Evolutionary conservation across 495 filamentous ascomycete genomes (phyloP), one percentile per base, ranked within the genome.

Genomic region (Jackrogersella multiformis): DNA sequence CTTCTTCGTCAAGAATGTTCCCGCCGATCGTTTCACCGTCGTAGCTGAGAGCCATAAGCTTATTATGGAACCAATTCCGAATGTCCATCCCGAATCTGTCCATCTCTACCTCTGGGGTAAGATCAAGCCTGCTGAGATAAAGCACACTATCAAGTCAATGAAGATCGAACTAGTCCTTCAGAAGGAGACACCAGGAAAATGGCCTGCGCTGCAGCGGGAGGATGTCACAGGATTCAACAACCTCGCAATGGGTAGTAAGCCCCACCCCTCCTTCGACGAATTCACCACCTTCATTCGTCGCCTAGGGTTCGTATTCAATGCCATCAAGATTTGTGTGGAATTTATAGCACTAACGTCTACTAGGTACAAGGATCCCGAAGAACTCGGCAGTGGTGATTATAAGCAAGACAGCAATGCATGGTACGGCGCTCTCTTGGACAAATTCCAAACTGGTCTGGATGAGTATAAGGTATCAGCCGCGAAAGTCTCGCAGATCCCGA

Each of bases 151-250:
- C 24, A 88, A 90, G 44, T 80, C 89, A 4, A 91, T 90, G 49
- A 99, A 98, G 76, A 87, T 98, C 54, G 95, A 98, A 76, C 78
- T 98, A 28, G 81, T 81, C 1, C 82, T 99, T 21, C 81, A 80
- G 24, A 99, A 98, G 77, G 76, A 80, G 23, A 80, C 62, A 0
- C 77, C 86, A 0, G 90, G 89, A 2, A 97, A 94, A 75, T 99
- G 95, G 95, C 75, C 79, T 7, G 68, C 81, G 3, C 85, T 96
- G 2, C 90, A 93, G 80, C 80, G 79, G 6, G 76, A 80, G 4
- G 73, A 79, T 35, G 54, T 69, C 32, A 63, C 69, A 0, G 52
- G 70, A 8, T 59, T 74, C 45, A 60, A 57, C 15, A 75, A 60
- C 32, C 65, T 53, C 42, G 67, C 24, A 34, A 41, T 49, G 48